phyloP scores from a whole-genome alignment of 441 rosid genomes.

The Arabidopsis hybrid region DNA sequence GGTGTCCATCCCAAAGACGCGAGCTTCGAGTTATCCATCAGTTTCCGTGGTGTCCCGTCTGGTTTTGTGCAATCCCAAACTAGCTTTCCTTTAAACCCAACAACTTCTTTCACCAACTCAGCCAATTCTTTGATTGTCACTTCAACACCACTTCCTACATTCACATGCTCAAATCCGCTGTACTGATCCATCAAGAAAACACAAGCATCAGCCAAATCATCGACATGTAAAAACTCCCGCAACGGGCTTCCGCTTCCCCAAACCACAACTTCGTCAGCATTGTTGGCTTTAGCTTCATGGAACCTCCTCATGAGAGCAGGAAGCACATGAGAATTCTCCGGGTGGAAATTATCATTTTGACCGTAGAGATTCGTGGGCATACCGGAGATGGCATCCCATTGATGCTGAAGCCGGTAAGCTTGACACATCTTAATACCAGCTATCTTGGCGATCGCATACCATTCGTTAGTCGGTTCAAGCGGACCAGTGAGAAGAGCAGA shows the following conservation, averaged over 20 bases:
- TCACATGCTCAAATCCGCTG: constrained; percentile 79
- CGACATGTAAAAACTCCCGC: constrained; percentile 95
- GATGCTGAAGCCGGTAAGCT: constrained; percentile 80
- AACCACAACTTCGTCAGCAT: constrained; percentile 83
- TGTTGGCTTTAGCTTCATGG: constrained; percentile 79
- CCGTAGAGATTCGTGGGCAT: constrained; percentile 98
- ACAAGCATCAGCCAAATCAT: constrained; percentile 90
- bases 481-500: constrained; percentile 81
- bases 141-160: constrained; percentile 94
- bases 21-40: constrained; percentile 92
- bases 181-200: constrained; percentile 80
- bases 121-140: constrained; percentile 91
- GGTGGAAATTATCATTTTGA: constrained; percentile 91
- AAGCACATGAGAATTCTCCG: constrained; percentile 89
- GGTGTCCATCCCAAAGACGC: constrained; percentile 82
- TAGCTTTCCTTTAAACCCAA: constrained; percentile 81
- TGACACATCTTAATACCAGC: constrained; percentile 97
- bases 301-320: constrained; percentile 94
- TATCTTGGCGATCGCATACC: constrained; percentile 94
- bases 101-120: constrained; percentile 89
- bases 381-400: constrained; percentile 83
- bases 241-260: constrained; percentile 97
- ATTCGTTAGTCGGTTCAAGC: constrained; percentile 92
- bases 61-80: constrained; percentile 91
- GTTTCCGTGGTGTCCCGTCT: constrained; percentile 93